A percentile compares a stretch with the other conserved stretches of the same genome.
These are phyloP conservation scores for Porcisia deanei DNA, from an alignment of 208 protist species.

Conservation along the genomic window DNA sequence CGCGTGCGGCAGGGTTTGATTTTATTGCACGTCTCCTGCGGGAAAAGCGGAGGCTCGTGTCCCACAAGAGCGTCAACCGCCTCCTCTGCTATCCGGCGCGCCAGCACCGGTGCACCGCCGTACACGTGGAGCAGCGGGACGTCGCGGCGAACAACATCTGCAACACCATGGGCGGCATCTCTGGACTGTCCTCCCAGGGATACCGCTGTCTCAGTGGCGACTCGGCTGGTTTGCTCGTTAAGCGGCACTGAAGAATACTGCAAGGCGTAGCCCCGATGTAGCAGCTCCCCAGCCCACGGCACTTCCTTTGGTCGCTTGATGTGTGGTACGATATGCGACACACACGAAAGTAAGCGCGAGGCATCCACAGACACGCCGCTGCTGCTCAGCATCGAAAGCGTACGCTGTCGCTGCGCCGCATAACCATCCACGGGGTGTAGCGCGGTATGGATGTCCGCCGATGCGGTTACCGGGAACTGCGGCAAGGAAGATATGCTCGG, in stretches of 20 bases:
- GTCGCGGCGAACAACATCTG: neutral
- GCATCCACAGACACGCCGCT: slow-evolving; percentile 52
- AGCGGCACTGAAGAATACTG: slow-evolving; percentile 27
- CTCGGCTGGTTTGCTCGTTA: neutral
- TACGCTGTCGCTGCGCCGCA: slow-evolving; percentile 35
- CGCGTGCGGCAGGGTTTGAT: slow-evolving; percentile 39
- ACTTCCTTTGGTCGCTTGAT: slow-evolving; percentile 35
- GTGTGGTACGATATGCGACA: slow-evolving; percentile 53
- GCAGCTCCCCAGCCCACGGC: slow-evolving; percentile 46
- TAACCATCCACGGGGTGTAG: slow-evolving; percentile 34
- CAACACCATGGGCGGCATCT: neutral
- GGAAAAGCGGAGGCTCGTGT: slow-evolving; percentile 25
- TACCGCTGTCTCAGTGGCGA: neutral
- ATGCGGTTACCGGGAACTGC: slow-evolving; percentile 4
- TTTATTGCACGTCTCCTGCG: neutral
- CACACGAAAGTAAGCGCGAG: slow-evolving; percentile 57
- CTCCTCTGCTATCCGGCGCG: slow-evolving; percentile 62
- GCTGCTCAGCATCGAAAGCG: slow-evolving; percentile 36
- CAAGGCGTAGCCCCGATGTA: slow-evolving; percentile 57
- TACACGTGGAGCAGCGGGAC: slow-evolving; percentile 68
- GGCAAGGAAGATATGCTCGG: slow-evolving; percentile 45
- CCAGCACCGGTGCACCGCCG: slow-evolving; percentile 55
- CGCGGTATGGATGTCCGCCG: neutral
- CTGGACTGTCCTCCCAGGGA: neutral
- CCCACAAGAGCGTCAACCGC: slow-evolving; percentile 50